Conservation (phyloP, 129 eudicot genomes). For the Saussurea involucrata region DNA sequence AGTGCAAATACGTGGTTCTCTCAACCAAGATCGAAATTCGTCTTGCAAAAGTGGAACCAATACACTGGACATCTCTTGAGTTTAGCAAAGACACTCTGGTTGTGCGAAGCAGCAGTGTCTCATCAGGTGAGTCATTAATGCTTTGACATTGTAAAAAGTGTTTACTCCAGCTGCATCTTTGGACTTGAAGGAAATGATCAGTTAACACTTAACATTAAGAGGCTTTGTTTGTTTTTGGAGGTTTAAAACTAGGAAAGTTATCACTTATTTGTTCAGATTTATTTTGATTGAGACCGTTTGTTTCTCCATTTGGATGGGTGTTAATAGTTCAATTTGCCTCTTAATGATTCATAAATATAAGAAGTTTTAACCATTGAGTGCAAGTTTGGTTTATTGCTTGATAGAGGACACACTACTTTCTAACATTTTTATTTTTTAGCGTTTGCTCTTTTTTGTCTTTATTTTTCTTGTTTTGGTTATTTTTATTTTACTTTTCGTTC, state of each 20-base stretch:
- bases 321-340: background rate
- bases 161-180: background rate
- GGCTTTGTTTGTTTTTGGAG: background rate
- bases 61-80: slow-evolving; percentile 78
- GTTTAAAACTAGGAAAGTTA: background rate
- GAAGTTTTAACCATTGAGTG: no score
- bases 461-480: no score
- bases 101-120: slow-evolving; percentile 33
- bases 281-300: background rate
- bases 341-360: background rate
- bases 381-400: no score
- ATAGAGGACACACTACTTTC: no score
- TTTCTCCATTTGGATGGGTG: background rate
- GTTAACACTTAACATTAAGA: background rate
- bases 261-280: background rate
- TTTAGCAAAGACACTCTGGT: slow-evolving; percentile 39
- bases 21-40: slow-evolving; percentile 89
- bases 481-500: no score
- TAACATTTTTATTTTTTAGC: no score
- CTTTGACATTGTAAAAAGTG: background rate
- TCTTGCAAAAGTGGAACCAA: slow-evolving; percentile 68
- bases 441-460: no score
- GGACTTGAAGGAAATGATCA: background rate
- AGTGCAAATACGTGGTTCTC: slow-evolving; percentile 61
- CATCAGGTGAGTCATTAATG: slow-evolving; percentile 37